These are phyloP conservation scores for Ceratocystis destructans DNA, from an alignment of 2,329 filamentous ascomycete species.

Conservation along the genomic window DNA sequence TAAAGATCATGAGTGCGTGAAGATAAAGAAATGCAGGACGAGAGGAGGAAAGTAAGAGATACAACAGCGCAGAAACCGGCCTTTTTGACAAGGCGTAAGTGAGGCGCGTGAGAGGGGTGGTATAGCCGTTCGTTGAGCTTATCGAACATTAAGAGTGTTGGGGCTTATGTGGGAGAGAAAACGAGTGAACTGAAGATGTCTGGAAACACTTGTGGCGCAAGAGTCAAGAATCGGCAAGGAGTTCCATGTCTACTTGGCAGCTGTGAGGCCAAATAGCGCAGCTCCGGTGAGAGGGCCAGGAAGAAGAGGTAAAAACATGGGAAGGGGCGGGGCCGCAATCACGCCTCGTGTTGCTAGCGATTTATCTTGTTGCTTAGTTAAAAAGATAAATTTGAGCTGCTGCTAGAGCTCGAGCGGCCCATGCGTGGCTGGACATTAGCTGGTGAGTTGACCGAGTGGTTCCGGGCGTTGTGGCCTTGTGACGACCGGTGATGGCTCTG, in stretches of 20 bases:
- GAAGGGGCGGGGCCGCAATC: not conserved
- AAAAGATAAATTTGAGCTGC: slow-evolving; percentile 47
- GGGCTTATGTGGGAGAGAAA: not conserved
- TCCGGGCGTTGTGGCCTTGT: not conserved
- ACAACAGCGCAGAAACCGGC: not conserved
- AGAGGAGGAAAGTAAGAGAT: not conserved
- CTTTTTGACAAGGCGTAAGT: not conserved
- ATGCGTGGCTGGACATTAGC: slow-evolving; percentile 13
- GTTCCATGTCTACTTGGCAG: not conserved
- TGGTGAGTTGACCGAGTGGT: slow-evolving; percentile 1
- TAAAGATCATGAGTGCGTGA: not conserved
- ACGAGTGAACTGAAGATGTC: not conserved
- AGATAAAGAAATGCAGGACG: not conserved
- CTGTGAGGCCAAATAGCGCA: not conserved
- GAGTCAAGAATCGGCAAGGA: not conserved
- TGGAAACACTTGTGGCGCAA: not conserved
- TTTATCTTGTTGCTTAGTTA: slow-evolving; percentile 29
- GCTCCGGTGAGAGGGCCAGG: not conserved
- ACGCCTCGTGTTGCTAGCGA: not conserved
- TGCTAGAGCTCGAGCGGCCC: slow-evolving; percentile 24
- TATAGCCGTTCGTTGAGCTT: not conserved
- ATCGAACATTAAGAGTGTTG: not conserved
- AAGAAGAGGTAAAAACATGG: not conserved
- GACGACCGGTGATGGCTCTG: slow-evolving; percentile 28
- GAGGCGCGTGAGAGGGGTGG: not conserved